Percentiles rank a stretch among this genome's conserved stretches.
These are phyloP conservation scores for Coniella lustricola DNA, from an alignment of 2,329 filamentous ascomycete species.

Conservation along the genomic window DNA sequence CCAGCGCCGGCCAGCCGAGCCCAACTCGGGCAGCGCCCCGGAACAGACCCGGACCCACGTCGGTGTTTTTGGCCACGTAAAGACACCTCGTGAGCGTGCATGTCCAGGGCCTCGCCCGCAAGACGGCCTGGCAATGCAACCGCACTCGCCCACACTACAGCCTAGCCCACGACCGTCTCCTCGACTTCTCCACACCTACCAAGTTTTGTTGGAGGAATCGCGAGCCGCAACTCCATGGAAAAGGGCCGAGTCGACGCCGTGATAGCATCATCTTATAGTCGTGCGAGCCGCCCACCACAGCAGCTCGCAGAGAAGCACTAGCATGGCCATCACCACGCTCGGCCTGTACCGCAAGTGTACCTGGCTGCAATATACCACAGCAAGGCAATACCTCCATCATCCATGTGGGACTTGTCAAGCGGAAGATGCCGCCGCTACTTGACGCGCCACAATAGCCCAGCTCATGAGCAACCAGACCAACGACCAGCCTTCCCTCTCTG, in stretches of 20 bases:
- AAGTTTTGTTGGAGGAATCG: conserved; percentile 3
- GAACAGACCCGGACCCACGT: neutral
- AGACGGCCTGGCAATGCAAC: neutral
- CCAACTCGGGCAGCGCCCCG: neutral
- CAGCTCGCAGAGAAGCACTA: neutral
- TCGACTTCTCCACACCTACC: neutral
- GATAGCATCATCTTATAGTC: neutral
- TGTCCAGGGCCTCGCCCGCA: too few species aligned
- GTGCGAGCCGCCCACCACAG: neutral
- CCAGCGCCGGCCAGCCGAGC: neutral
- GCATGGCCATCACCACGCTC: neutral
- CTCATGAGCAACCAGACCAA: too few species aligned
- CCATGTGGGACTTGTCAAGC: too few species aligned
- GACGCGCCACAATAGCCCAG: too few species aligned
- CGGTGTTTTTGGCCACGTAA: neutral
- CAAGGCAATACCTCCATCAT: too few species aligned
- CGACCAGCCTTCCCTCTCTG: too few species aligned
- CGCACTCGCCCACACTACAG: neutral
- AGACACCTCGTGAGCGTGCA: too few species aligned
- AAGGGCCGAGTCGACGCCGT: conserved; percentile 2
- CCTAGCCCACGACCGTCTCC: too few species aligned
- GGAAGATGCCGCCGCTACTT: too few species aligned
- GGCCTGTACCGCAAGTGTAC: too few species aligned
- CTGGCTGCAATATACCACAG: too few species aligned
- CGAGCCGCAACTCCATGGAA: neutral